Conservation (phyloP, 306 rosid species). For the Calophaca sinica region DNA sequence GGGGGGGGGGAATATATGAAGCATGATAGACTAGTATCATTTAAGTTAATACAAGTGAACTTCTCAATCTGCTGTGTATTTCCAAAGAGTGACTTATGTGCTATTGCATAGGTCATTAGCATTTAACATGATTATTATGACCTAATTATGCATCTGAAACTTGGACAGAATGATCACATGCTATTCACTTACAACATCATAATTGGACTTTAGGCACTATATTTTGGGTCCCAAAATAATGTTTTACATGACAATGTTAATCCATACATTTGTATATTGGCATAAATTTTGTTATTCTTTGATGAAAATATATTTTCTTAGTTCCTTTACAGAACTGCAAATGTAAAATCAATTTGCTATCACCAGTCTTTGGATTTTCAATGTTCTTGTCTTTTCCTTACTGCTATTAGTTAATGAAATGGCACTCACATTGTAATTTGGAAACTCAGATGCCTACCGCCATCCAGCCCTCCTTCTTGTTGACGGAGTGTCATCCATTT, state of each 20-base stretch:
- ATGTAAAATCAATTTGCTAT: slow-evolving; percentile 24
- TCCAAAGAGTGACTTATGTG: neutral
- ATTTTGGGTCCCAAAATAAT: neutral
- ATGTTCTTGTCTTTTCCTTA: neutral
- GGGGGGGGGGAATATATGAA: too few species aligned
- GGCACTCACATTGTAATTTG: neutral
- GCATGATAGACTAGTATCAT: neutral
- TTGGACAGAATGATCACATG: slow-evolving; percentile 20
- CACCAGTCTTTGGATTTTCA: neutral
- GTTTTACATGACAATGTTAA: slow-evolving; percentile 20
- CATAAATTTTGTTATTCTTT: slow-evolving; percentile 1
- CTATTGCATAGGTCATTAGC: neutral
- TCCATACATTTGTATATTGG: slow-evolving; percentile 11
- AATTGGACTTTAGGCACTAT: neutral
- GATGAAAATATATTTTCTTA: slow-evolving; percentile 14
- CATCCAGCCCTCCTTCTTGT: slow-evolving; percentile 98
- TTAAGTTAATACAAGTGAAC: neutral
- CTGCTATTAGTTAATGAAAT: neutral
- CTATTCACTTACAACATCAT: neutral
- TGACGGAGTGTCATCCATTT: slow-evolving; percentile 97
- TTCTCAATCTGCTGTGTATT: neutral
- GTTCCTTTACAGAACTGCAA: neutral
- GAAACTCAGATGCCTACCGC: slow-evolving; percentile 71
- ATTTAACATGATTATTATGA: neutral
- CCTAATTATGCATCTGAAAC: neutral